These are phyloP conservation scores for Pleurostoma richardsiae DNA, from an alignment of 2,329 filamentous ascomycete genomes.

Conservation along the genomic window DNA sequence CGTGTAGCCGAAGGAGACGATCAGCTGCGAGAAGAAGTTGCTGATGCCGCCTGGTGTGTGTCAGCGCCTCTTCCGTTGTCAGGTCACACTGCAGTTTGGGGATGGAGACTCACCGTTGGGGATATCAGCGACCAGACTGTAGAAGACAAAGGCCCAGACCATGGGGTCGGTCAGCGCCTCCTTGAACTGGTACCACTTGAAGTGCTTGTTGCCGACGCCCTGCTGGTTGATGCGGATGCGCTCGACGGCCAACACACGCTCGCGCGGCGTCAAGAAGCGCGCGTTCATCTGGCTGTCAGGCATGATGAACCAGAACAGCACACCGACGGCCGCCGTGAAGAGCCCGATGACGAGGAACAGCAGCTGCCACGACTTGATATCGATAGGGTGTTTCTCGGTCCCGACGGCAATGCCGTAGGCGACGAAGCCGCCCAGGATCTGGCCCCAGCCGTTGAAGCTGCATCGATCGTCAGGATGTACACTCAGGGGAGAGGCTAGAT, in stretches of 20 bases:
- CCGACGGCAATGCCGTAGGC: slow-evolving; percentile 44
- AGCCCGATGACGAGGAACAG: slow-evolving; percentile 50
- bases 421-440: slow-evolving; percentile 32
- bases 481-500: background rate
- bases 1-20: slow-evolving; percentile 57
- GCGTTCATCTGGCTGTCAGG: slow-evolving; percentile 34
- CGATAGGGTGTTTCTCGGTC: slow-evolving; percentile 27
- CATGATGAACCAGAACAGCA: slow-evolving; percentile 43
- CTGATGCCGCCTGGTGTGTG: slow-evolving; percentile 13
- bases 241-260: slow-evolving; percentile 45
- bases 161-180: slow-evolving; percentile 30
- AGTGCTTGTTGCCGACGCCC: slow-evolving; percentile 66
- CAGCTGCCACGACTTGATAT: slow-evolving; percentile 62
- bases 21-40: slow-evolving; percentile 35
- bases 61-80: background rate
- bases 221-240: slow-evolving; percentile 61
- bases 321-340: slow-evolving; percentile 41
- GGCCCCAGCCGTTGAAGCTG: slow-evolving; percentile 37
- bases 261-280: slow-evolving; percentile 47
- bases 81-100: background rate
- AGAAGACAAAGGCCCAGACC: slow-evolving; percentile 29
- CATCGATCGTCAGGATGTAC: slow-evolving; percentile 5
- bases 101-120: slow-evolving; percentile 24
- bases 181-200: slow-evolving; percentile 56
- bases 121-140: slow-evolving; percentile 24